Conservation (phyloP, 257 asterid genomes). For the Fraxinus pennsylvanica region DNA sequence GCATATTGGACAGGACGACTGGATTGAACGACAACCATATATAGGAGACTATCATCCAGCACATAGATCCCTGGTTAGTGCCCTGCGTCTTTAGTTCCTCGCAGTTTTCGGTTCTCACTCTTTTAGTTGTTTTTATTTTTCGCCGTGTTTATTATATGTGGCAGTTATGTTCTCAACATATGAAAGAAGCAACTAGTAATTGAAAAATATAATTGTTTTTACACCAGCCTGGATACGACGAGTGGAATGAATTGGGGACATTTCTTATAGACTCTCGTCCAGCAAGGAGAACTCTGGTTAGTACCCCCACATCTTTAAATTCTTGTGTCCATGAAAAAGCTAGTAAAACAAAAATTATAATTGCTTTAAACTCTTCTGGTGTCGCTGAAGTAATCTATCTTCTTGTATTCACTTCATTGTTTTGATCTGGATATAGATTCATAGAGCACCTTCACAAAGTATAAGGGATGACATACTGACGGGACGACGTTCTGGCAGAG, state of each 20-base stretch:
- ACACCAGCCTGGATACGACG: neutral
- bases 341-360: neutral
- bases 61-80: constrained; percentile 36
- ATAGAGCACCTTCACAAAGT: constrained; percentile 43
- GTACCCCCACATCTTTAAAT: neutral
- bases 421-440: constrained; percentile 37
- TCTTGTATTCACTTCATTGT: neutral
- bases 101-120: neutral
- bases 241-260: neutral
- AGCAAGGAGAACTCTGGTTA: constrained; percentile 33
- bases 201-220: neutral
- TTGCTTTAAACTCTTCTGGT: neutral
- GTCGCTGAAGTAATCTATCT: neutral
- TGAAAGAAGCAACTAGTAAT: neutral
- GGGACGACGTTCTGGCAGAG: constrained; percentile 30
- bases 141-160: neutral
- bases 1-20: constrained; percentile 34
- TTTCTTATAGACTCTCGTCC: constrained; percentile 1
- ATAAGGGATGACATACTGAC: constrained; percentile 36
- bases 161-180: neutral
- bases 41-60: constrained; percentile 14
- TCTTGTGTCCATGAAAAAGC: neutral
- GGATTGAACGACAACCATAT: constrained; percentile 2
- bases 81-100: neutral
- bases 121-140: neutral